Evolutionary conservation across 2,329 filamentous ascomycete species (phyloP).

Genomic region (Hymenotorrendiella dingleyae): DNA sequence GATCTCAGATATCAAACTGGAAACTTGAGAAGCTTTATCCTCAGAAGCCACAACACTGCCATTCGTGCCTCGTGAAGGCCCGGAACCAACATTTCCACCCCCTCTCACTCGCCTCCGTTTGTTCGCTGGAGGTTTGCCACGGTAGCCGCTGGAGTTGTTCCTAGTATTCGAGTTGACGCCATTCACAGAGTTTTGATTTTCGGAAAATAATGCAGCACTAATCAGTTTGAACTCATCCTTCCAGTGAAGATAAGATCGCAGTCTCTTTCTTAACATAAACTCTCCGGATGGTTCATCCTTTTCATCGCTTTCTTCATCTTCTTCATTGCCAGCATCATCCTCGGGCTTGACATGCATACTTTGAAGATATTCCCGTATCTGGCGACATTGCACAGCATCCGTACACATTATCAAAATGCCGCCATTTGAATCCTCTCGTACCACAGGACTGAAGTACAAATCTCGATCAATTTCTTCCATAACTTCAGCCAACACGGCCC

Average conservation of each 20-base stretch:
- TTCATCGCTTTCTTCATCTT: slow-evolving; percentile 36
- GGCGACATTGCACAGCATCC: slow-evolving; percentile 77
- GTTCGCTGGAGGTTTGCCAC: slow-evolving; percentile 65
- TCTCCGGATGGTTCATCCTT: slow-evolving; percentile 64
- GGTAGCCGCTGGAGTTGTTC: slow-evolving; percentile 36
- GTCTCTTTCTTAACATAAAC: slow-evolving; percentile 83
- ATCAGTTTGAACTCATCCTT: slow-evolving; percentile 84
- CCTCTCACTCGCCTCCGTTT: slow-evolving; percentile 83
- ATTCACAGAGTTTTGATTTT: slow-evolving; percentile 72
- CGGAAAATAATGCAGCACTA: slow-evolving; percentile 69
- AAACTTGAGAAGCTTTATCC: slow-evolving; percentile 77
- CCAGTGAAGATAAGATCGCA: slow-evolving; percentile 85
- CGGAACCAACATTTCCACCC: slow-evolving; percentile 56
- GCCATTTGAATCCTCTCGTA: slow-evolving; percentile 81
- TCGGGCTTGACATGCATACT: slow-evolving; percentile 71
- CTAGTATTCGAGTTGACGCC: slow-evolving; percentile 53
- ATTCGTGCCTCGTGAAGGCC: slow-evolving; percentile 59
- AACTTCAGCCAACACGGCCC: slow-evolving; percentile 81
- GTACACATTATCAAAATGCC: slow-evolving; percentile 94
- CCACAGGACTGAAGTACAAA: slow-evolving; percentile 71
- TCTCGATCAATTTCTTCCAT: slow-evolving; percentile 91
- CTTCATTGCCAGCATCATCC: slow-evolving; percentile 33
- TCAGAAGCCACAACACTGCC: slow-evolving; percentile 72
- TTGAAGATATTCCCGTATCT: slow-evolving; percentile 85
- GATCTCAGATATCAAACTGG: slow-evolving; percentile 75